These are phyloP conservation scores for Plasmopara muralis DNA, from an alignment of 352 stramenopile species.

Conservation along the genomic window DNA sequence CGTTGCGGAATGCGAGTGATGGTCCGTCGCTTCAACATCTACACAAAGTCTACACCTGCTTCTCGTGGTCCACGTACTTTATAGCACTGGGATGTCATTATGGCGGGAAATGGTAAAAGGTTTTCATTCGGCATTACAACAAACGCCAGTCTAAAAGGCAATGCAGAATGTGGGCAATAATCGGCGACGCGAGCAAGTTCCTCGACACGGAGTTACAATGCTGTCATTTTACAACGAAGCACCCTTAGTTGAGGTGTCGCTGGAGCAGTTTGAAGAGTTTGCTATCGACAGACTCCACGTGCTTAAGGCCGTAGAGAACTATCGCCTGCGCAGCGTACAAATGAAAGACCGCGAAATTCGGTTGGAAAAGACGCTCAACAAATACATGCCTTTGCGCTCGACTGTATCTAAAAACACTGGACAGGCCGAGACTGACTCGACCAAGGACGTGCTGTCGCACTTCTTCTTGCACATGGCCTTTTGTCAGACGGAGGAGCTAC, in stretches of 20 bases:
- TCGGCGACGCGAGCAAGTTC: conserved; percentile 46
- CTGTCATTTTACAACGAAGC: conserved; percentile 93
- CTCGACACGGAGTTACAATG: conserved; percentile 46
- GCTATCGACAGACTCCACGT: conserved; percentile 94
- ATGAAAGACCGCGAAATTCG: conserved; percentile 62
- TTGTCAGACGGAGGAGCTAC: conserved; percentile 95
- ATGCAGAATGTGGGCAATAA: conserved; percentile 84
- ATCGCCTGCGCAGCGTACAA: conserved; percentile 64
- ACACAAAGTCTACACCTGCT: neutral
- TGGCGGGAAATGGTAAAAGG: conserved; percentile 21
- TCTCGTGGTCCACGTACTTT: conserved; percentile 1
- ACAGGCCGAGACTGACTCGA: conserved; percentile 53
- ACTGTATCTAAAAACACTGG: conserved; percentile 31
- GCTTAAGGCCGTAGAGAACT: conserved; percentile 85
- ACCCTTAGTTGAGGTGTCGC: conserved; percentile 91
- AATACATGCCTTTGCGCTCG: conserved; percentile 66
- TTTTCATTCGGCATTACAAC: too few relatives aligned
- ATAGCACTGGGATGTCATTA: conserved; percentile 14
- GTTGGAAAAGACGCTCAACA: conserved; percentile 85
- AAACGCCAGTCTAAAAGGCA: neutral
- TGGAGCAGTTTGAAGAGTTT: conserved; percentile 98
- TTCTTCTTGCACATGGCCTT: conserved; percentile 98
- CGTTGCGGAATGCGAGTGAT: conserved; percentile 14
- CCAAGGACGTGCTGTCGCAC: conserved; percentile 93
- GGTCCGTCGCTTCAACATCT: conserved; percentile 9